Conservation (phyloP, 139 green algal species). For the Chlamydomonas schloesseri region DNA sequence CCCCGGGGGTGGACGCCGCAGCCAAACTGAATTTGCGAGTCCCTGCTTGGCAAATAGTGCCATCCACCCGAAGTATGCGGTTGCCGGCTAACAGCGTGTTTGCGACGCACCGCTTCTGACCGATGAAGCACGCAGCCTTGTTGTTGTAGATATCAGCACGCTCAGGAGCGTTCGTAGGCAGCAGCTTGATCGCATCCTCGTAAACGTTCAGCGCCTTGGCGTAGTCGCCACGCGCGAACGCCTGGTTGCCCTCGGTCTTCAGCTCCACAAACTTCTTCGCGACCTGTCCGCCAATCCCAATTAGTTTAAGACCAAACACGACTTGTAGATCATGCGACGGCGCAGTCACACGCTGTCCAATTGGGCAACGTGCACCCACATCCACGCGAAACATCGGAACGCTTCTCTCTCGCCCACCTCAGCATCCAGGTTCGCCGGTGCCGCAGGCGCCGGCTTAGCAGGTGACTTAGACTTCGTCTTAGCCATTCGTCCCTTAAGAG, state of each 20-base stretch:
- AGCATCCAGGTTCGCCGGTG: conserved; percentile 23
- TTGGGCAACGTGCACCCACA: too few species aligned
- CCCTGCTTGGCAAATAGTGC: too few species aligned
- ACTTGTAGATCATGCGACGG: too few species aligned
- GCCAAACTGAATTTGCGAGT: too few species aligned
- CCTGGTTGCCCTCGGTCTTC: conserved; percentile 77
- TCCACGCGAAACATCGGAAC: background rate
- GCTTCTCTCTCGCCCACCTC: conserved; percentile 9
- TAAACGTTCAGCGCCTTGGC: conserved; percentile 78
- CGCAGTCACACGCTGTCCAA: too few species aligned
- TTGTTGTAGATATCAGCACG: conserved; percentile 80
- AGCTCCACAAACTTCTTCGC: conserved; percentile 62
- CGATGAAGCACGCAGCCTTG: conserved; percentile 86
- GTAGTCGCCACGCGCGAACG: conserved; percentile 84
- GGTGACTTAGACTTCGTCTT: conserved; percentile 25
- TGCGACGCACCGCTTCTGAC: conserved; percentile 70
- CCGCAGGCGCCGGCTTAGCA: background rate
- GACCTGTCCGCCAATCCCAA: background rate
- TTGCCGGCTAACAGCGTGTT: too few species aligned
- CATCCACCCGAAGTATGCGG: too few species aligned
- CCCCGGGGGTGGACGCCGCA: too few species aligned
- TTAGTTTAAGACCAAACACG: too few species aligned
- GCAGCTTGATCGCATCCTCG: conserved; percentile 75
- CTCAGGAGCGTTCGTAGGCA: conserved; percentile 66
- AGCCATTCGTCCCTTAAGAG: conserved; percentile 1